phyloP scores from a whole-genome alignment of 768 basidiomycete species.

The Boletus huronensis region DNA sequence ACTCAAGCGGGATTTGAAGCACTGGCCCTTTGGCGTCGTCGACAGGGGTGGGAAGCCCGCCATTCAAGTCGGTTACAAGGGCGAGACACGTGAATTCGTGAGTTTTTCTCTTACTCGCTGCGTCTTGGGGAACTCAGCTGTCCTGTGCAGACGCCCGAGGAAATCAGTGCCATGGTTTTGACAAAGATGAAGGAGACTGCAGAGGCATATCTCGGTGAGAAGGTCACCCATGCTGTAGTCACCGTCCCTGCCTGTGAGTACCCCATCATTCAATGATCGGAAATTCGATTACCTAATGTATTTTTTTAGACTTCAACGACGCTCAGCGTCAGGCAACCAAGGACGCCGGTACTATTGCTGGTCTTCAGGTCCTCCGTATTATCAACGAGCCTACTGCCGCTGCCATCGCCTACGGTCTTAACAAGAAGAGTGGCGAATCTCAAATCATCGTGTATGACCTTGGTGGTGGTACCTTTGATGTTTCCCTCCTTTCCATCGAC shows the following conservation, averaged over 20 bases:
- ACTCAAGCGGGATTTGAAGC: conserved; percentile 78
- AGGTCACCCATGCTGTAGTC: conserved; percentile 96
- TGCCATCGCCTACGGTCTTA: conserved; percentile 96
- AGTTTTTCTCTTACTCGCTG: conserved; percentile 30
- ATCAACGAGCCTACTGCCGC: conserved; percentile 98
- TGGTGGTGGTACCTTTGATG: conserved; percentile 98
- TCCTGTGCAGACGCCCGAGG: conserved; percentile 73
- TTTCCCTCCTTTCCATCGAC: conserved; percentile 92
- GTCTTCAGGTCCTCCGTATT: conserved; percentile 92
- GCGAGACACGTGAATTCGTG: conserved; percentile 79
- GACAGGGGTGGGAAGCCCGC: conserved; percentile 78
- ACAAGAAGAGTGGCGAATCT: conserved; percentile 92
- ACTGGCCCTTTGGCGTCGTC: conserved; percentile 86
- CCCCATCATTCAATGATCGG: background rate
- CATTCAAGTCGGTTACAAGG: conserved; percentile 75
- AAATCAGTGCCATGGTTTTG: conserved; percentile 94
- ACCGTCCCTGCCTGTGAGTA: conserved; percentile 90
- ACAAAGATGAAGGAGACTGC: conserved; percentile 99
- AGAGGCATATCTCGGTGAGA: conserved; percentile 93
- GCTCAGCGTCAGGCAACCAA: conserved; percentile 99
- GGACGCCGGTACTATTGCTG: conserved; percentile 94
- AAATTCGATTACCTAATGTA: background rate
- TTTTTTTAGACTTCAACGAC: conserved; percentile 92
- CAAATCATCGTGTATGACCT: conserved; percentile 98
- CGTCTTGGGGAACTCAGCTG: background rate